These are phyloP conservation scores for Arthrobotrys pseudoclavata DNA, from an alignment of 2,329 filamentous ascomycete genomes.

Conservation along the genomic window DNA sequence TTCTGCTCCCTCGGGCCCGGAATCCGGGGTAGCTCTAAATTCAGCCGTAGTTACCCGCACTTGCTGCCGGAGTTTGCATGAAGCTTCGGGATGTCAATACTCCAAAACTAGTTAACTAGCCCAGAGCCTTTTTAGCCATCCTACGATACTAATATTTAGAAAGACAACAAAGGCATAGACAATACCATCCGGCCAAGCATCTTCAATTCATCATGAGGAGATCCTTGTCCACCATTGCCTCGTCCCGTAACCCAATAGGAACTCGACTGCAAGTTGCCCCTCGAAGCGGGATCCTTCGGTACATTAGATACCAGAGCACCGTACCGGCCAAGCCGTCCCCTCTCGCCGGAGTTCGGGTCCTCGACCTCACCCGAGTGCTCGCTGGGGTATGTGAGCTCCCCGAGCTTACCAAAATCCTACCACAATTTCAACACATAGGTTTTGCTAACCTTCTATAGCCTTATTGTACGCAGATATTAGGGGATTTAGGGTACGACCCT, in stretches of 20 bases:
- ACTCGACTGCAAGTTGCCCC: background rate
- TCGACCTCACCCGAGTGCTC: slow-evolving; percentile 96
- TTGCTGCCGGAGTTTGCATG: slow-evolving; percentile 14
- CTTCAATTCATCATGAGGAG: slow-evolving; percentile 25
- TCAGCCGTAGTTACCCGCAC: slow-evolving; percentile 52
- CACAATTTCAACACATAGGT: slow-evolving; percentile 23
- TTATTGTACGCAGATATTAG: slow-evolving; percentile 96
- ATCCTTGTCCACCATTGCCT: slow-evolving; percentile 2
- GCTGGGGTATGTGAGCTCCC: slow-evolving; percentile 78
- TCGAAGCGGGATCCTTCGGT: slow-evolving; percentile 9
- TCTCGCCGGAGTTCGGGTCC: slow-evolving; percentile 85
- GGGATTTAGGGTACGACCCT: slow-evolving; percentile 80
- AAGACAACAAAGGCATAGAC: slow-evolving; percentile 1
- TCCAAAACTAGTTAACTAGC: slow-evolving; percentile 12
- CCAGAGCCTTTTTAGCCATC: background rate
- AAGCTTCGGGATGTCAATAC: slow-evolving; percentile 13
- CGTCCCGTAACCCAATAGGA: background rate
- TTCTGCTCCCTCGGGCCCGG: slow-evolving; percentile 15
- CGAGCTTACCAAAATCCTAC: slow-evolving; percentile 36
- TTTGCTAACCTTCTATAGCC: slow-evolving; percentile 69
- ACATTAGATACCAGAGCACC: slow-evolving; percentile 47
- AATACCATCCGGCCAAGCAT: background rate
- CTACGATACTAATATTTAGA: background rate
- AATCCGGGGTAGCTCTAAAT: slow-evolving; percentile 27
- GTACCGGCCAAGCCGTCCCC: slow-evolving; percentile 68